Percentiles rank a stretch among this genome's conserved stretches.
Evolutionary conservation across 768 basidiomycete genomes (phyloP).

Genomic region (Tulasnella sp.): DNA sequence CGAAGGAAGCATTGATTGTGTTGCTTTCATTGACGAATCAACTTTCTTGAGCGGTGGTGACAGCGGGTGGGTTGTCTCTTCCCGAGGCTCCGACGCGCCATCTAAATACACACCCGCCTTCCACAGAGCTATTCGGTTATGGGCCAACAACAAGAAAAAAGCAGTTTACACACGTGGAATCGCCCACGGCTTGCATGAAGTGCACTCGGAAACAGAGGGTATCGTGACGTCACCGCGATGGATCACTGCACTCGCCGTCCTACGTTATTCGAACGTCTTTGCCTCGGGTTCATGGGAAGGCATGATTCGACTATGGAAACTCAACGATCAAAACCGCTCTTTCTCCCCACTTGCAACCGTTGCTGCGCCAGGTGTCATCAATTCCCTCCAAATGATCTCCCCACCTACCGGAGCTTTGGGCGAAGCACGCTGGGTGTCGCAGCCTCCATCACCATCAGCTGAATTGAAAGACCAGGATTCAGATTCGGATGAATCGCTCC

Average conservation of each 20-base stretch:
- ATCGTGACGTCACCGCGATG: conserved; percentile 76
- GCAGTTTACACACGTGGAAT: conserved; percentile 81
- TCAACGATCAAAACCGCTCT: conserved; percentile 72
- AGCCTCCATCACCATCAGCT: conserved; percentile 32
- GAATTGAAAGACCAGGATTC: conserved; percentile 30
- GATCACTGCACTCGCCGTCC: conserved; percentile 78
- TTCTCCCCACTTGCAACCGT: conserved; percentile 67
- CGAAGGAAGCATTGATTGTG: conserved; percentile 88
- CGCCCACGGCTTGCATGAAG: conserved; percentile 81
- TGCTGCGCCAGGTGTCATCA: conserved; percentile 73
- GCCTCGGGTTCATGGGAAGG: conserved; percentile 96
- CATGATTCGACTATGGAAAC: conserved; percentile 82
- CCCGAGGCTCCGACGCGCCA: not conserved
- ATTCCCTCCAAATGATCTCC: conserved; percentile 78
- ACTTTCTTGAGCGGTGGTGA: conserved; percentile 93
- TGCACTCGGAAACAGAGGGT: conserved; percentile 68
- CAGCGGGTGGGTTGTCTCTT: conserved; percentile 66
- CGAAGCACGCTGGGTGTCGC: conserved; percentile 44
- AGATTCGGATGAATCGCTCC: conserved; percentile 9
- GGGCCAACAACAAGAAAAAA: conserved; percentile 92
- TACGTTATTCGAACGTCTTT: conserved; percentile 88
- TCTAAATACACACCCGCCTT: not conserved
- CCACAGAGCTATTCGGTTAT: conserved; percentile 80
- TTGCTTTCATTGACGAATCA: conserved; percentile 92
- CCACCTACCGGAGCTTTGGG: conserved; percentile 47